Percentiles rank a stretch among this genome's conserved stretches.
Evolutionary conservation across 352 stramenopile species (phyloP).

Genomic region (Globisporangium camurandrum): DNA sequence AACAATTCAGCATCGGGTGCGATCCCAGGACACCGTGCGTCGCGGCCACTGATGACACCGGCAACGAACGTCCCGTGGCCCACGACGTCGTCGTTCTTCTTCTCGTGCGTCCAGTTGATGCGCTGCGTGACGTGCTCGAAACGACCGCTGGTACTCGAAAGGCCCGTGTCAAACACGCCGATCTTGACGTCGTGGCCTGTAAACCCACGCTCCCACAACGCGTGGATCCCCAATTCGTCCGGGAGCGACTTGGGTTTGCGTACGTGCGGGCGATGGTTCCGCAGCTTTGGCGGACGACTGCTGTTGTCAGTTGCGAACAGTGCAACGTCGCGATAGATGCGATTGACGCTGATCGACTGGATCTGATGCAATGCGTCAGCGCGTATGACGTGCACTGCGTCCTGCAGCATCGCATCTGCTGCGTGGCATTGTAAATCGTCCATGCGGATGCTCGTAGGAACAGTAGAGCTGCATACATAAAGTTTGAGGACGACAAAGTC

Average conservation of each 20-base stretch:
- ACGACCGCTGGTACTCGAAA: slow-evolving; percentile 40
- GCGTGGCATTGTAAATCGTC: slow-evolving; percentile 17
- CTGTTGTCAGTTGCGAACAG: no score
- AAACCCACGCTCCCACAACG: slow-evolving; percentile 50
- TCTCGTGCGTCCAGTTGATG: slow-evolving; percentile 87
- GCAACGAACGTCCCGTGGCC: slow-evolving; percentile 86
- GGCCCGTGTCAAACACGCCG: slow-evolving; percentile 82
- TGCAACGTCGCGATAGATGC: slow-evolving; percentile 27
- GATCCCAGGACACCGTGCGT: slow-evolving; percentile 63
- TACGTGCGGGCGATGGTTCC: slow-evolving; percentile 8
- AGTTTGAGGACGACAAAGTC: slow-evolving; percentile 57
- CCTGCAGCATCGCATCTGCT: slow-evolving; percentile 15
- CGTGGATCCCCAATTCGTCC: slow-evolving; percentile 41
- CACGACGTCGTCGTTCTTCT: slow-evolving; percentile 57
- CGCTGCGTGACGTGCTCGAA: slow-evolving; percentile 61
- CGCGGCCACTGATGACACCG: slow-evolving; percentile 50
- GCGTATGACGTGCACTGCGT: background rate
- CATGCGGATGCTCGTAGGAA: background rate
- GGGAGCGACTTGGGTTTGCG: slow-evolving; percentile 28
- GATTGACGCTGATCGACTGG: slow-evolving; percentile 39
- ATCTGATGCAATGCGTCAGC: slow-evolving; percentile 12
- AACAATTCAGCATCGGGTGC: slow-evolving; percentile 71
- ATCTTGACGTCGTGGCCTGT: slow-evolving; percentile 74
- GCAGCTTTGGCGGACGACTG: background rate
- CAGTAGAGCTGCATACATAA: slow-evolving; percentile 24